Evolutionary conservation across 1,139 yeast species (phyloP), one percentile per base, ranked within the genome.

Genomic region (Zygoascus sp.): DNA sequence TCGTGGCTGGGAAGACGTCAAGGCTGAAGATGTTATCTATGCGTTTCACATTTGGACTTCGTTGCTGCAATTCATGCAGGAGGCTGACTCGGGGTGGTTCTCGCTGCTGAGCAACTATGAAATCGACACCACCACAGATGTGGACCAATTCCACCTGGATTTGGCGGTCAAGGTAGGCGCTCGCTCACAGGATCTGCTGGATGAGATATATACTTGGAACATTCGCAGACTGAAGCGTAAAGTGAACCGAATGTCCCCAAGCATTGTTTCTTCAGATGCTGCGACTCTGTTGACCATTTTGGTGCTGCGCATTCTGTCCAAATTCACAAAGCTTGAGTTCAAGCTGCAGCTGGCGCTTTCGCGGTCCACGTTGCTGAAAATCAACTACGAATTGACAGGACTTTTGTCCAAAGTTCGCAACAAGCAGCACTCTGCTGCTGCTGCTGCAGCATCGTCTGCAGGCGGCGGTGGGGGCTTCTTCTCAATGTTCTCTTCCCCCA

Each of bases 341-440:
- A 53, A 59, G 34, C 58, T 65, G 13, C 64, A 65, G 32, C 46
- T 64, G 45, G 65, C 67, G 5, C 48, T 63, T n/a, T 59, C 65
- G 5, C 52, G 68, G n/a, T 56, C 67, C n/a, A 63, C 65, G 6
- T 52, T 65, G 28, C 58, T 65, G 42, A 63, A 63, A 50, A 64
- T 65, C 45, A 64, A 65, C 50, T 59, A 61, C 39, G 69, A 65
- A 49, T 55, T 65, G 43, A 54, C 59, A 10, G 58, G 56, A 19
- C 44, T 64, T 35, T 48, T 61, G 47, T 48, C 52, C 15, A 53
- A 57, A 39, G 46, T 53, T 21, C 36, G 40, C 10, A 20, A 42
- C 13, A 35, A 42, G 20, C 35, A 28, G 5, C 22, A 16, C 15
- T n/a, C 10, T 8, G 15, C 17, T n/a, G n/a, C n/a, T n/a, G n/a